These are phyloP conservation scores for Chrysoporthe deuterocubensis DNA, from an alignment of 2,329 filamentous ascomycete genomes.

Conservation along the genomic window DNA sequence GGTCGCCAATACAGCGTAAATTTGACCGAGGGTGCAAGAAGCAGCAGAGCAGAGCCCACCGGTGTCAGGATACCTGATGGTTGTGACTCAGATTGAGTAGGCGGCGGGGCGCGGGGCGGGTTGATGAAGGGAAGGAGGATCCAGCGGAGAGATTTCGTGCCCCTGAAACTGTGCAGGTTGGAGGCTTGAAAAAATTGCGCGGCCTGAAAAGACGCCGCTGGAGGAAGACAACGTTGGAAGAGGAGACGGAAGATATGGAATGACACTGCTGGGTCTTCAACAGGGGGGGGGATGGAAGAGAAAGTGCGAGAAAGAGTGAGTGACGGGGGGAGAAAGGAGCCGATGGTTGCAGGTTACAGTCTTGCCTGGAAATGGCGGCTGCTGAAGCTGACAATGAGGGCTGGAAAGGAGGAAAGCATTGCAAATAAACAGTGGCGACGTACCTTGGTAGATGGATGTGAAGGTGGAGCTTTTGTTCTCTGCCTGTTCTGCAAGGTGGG, in stretches of 20 bases:
- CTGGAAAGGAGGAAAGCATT: background rate
- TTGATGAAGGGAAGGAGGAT: background rate
- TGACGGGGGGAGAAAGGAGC: background rate
- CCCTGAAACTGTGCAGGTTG: background rate
- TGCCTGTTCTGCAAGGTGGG: background rate
- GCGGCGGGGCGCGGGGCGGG: no score
- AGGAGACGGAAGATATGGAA: background rate
- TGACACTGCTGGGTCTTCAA: no score
- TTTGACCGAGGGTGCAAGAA: background rate
- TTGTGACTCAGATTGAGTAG: background rate
- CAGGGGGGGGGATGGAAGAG: no score
- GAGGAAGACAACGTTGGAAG: background rate
- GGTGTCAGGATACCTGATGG: background rate
- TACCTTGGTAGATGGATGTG: background rate
- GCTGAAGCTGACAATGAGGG: no score
- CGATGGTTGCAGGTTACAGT: background rate
- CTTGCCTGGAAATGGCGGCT: no score
- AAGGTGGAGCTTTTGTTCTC: background rate
- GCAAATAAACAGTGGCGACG: background rate
- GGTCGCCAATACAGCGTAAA: background rate
- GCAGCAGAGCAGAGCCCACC: background rate
- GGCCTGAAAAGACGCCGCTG: background rate
- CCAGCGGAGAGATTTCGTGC: background rate
- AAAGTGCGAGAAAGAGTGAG: background rate
- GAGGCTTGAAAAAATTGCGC: background rate